Percentiles rank a stretch among this genome's conserved stretches.
phyloP scores from a whole-genome alignment of 169 alveolate genomes.

The Eimeria maxima region DNA sequence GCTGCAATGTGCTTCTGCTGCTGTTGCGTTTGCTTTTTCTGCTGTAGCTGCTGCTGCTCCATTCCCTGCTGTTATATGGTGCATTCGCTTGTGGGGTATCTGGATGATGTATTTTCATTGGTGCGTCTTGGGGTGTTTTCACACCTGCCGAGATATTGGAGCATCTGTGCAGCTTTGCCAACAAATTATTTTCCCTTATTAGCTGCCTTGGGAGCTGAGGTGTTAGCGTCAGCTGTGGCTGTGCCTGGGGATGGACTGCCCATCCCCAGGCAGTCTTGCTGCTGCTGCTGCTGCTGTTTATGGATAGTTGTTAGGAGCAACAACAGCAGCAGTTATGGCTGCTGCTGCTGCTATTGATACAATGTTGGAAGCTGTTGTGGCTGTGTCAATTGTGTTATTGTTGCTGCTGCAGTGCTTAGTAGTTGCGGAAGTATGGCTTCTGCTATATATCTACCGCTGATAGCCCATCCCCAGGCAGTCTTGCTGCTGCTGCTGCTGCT shows the following conservation, averaged over 20 bases:
- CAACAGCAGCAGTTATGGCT: not conserved
- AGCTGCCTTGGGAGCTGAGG: too few species aligned
- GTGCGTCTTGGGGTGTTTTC: not conserved
- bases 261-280: too few species aligned
- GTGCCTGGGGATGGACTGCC: too few species aligned
- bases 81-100: not conserved
- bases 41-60: conserved; percentile 34
- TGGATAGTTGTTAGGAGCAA: not conserved
- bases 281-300: too few species aligned
- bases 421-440: too few species aligned
- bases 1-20: not conserved
- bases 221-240: too few species aligned
- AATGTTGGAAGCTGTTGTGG: not conserved
- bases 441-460: not conserved
- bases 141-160: not conserved
- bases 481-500: not conserved
- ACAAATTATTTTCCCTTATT: too few species aligned
- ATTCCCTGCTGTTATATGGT: not conserved
- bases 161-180: too few species aligned
- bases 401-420: not conserved
- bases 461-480: not conserved
- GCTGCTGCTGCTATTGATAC: not conserved
- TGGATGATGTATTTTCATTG: not conserved
- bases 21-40: not conserved
- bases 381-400: not conserved